Base-by-base conservation (phyloP, 495 filamentous ascomycete species). In the Wilcoxina mikolae region DNA sequence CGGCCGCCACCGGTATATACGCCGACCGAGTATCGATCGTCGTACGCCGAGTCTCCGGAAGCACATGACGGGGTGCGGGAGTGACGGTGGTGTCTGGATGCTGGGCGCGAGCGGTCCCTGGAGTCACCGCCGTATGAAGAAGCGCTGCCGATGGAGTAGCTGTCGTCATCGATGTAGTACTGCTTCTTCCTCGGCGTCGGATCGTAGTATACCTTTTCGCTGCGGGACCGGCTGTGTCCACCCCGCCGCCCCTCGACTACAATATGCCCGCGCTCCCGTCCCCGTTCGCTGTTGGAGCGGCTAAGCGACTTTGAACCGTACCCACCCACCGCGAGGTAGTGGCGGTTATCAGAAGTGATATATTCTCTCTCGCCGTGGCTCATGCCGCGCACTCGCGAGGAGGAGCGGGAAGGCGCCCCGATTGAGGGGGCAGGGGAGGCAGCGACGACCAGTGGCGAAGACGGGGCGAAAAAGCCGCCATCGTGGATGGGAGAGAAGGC, bases 161-260 rank as follows among this genome's bases (percentile, higher is more conserved):
- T 10, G 23, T 54, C 39, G 15, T 54, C 51, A 3, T 54, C 51
- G 3, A 26, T 39, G 17, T 54, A 44, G 41, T 52, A 52, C 4
- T 39, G 3, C 3, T 1, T 49, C 23, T n/a, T 15, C 23, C 43
- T 50, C 2, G 2, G 26, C 3, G 25, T 7, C 15, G 22, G 12
- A 22, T 38, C 9, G 23, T 38, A 38, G 2, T 23, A 11, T n/a
- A 11, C 11, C n/a, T 35, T 15, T 2, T 29, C 49, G 49, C 27
- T 17, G 17, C 49, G 22, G 22, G 12, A 9, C 10, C 41, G 35
- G 35, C 23, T 25, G 17, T 24, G 24, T 27, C 23, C 51, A 1
- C 17, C 15, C 2, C 51, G 25, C 22, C 51, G 18, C 11, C 41
- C 25, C 17, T 54, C 51, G 23, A 54, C 23, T 2, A 43, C 38